Evolutionary conservation across 768 basidiomycete genomes (phyloP).

Genomic region (Rubroboletus satanas): DNA sequence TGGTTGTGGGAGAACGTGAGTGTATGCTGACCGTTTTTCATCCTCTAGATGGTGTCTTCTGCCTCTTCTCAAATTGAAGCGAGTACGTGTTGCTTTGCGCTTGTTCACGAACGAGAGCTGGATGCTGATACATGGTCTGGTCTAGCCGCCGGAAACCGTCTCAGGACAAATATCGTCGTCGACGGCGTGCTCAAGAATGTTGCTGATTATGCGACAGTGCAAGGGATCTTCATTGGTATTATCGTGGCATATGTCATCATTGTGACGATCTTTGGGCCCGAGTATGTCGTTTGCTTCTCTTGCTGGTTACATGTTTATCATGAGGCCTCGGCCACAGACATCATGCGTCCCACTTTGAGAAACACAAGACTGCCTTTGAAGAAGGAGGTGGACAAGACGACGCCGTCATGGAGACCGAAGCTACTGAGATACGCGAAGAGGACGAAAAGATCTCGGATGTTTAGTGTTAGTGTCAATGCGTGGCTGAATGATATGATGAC

Average conservation of each 20-base stretch:
- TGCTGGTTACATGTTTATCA: neutral
- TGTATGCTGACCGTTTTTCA: neutral
- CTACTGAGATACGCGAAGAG: slow-evolving; percentile 11
- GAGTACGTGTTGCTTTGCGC: slow-evolving; percentile 10
- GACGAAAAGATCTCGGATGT: slow-evolving; percentile 20
- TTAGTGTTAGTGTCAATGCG: neutral
- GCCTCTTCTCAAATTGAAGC: slow-evolving; percentile 58
- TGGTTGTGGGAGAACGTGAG: too few species aligned
- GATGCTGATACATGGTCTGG: neutral
- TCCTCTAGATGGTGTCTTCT: slow-evolving; percentile 54
- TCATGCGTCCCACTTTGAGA: slow-evolving; percentile 81
- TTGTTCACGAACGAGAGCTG: neutral
- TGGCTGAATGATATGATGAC: neutral
- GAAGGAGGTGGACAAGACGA: slow-evolving; percentile 62
- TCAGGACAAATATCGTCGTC: slow-evolving; percentile 46
- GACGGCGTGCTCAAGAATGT: slow-evolving; percentile 40
- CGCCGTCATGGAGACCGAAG: slow-evolving; percentile 30
- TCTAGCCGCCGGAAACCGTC: slow-evolving; percentile 54
- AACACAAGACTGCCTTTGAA: slow-evolving; percentile 74
- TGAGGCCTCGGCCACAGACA: slow-evolving; percentile 39
- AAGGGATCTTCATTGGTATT: slow-evolving; percentile 85
- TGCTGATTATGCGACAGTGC: slow-evolving; percentile 70
- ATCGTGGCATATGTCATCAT: slow-evolving; percentile 75
- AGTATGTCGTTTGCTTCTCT: slow-evolving; percentile 41
- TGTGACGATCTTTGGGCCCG: slow-evolving; percentile 75